A percentile compares a stretch with the other conserved stretches of the same genome.
Conservation (phyloP, 108 stramenopile genomes). For the Fistulifera solaris region DNA sequence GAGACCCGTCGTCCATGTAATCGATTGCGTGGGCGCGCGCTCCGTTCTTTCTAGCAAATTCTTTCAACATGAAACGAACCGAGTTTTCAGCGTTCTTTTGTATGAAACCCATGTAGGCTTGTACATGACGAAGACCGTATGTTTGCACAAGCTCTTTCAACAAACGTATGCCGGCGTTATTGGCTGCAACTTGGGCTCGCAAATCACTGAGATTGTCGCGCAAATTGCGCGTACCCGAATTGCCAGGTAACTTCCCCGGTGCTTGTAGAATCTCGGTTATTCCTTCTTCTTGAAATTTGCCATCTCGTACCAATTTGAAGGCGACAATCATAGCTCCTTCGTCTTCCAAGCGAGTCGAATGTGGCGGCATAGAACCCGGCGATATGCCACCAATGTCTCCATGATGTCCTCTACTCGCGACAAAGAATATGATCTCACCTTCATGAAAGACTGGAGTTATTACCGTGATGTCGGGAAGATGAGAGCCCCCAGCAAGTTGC, state of each 20-base stretch:
- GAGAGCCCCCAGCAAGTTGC: conserved; percentile 91
- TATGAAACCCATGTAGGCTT: conserved; percentile 96
- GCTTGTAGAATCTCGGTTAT: conserved; percentile 84
- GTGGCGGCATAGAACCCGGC: conserved; percentile 83
- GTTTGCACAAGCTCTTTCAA: conserved; percentile 77
- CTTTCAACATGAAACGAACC: conserved; percentile 90
- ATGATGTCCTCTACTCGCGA: conserved; percentile 95
- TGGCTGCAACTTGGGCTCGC: conserved; percentile 97
- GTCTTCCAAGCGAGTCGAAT: conserved; percentile 76
- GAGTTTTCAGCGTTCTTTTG: conserved; percentile 92
- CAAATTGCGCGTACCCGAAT: conserved; percentile 87
- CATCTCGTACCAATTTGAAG: conserved; percentile 89
- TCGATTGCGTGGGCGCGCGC: conserved; percentile 70
- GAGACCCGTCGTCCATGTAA: conserved; percentile 96
- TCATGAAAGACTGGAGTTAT: conserved; percentile 95
- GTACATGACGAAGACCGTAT: conserved; percentile 79
- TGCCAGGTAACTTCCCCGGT: conserved; percentile 70
- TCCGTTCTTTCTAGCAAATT: conserved; percentile 57
- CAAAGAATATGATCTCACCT: conserved; percentile 87
- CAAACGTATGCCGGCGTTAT: conserved; percentile 88
- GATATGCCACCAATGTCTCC: conserved; percentile 90
- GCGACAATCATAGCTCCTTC: conserved; percentile 98
- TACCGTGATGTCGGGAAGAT: conserved; percentile 96
- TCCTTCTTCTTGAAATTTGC: conserved; percentile 91
- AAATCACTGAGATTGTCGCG: conserved; percentile 93